These are phyloP conservation scores for Ascoidea tarda DNA, from an alignment of 805 yeast genomes.

Conservation along the genomic window DNA sequence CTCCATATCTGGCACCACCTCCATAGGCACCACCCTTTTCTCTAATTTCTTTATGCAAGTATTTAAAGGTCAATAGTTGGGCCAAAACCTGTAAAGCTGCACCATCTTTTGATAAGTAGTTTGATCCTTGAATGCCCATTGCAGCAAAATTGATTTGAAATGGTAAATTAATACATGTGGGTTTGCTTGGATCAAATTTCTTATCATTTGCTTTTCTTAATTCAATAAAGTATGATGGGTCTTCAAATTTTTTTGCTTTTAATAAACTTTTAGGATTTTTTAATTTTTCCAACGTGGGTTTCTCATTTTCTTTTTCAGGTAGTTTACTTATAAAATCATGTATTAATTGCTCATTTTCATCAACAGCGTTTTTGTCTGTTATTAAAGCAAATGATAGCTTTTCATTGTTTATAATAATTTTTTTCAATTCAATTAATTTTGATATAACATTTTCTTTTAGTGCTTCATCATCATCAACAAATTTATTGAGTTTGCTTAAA, in stretches of 20 bases:
- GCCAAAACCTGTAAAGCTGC: slow-evolving; percentile 77
- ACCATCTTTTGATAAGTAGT: slow-evolving; percentile 59
- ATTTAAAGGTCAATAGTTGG: slow-evolving; percentile 66
- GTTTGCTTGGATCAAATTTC: slow-evolving; percentile 10
- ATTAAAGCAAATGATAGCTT: slow-evolving; percentile 41
- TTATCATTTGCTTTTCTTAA: neutral
- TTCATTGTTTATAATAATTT: slow-evolving; percentile 25
- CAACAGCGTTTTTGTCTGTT: slow-evolving; percentile 31
- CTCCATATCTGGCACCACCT: slow-evolving; percentile 80
- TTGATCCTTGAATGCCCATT: slow-evolving; percentile 47
- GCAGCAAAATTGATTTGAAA: slow-evolving; percentile 84
- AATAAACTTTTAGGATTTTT: neutral
- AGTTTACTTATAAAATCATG: slow-evolving; percentile 16
- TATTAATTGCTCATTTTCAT: slow-evolving; percentile 17
- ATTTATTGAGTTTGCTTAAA: slow-evolving; percentile 40
- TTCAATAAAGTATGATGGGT: neutral
- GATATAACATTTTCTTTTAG: slow-evolving; percentile 50
- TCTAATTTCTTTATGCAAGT: slow-evolving; percentile 78
- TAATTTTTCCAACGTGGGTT: slow-evolving; percentile 8
- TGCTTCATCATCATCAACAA: slow-evolving; percentile 32
- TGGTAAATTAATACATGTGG: slow-evolving; percentile 55
- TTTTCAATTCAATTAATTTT: slow-evolving; percentile 37
- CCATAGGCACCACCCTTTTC: slow-evolving; percentile 98
- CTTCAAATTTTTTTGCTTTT: neutral
- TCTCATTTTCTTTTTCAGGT: slow-evolving; percentile 13